Conservation (phyloP, 2,329 filamentous ascomycete genomes). For the Didymella exigua region DNA sequence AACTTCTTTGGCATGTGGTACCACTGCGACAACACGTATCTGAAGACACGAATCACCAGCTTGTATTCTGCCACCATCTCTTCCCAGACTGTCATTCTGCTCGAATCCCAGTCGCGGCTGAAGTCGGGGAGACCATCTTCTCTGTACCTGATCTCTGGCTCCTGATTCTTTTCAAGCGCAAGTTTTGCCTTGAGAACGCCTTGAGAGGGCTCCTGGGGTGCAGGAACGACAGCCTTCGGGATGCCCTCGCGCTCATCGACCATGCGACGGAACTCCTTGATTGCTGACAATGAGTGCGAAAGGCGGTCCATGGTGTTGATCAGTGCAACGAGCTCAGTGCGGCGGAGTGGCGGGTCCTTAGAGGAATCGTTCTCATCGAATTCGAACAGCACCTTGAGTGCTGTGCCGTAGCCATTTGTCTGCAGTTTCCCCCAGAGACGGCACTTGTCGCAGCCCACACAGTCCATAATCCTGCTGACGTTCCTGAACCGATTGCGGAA, state of each 20-base stretch:
- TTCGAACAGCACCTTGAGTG: constrained; percentile 94
- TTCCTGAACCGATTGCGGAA: constrained; percentile 98
- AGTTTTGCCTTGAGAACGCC: constrained; percentile 42
- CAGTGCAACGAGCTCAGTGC: constrained; percentile 91
- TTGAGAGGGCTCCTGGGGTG: constrained; percentile 29
- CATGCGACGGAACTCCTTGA: constrained; percentile 72
- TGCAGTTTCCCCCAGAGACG: constrained; percentile 97
- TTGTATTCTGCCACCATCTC: constrained; percentile 67
- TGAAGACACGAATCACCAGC: constrained; percentile 66
- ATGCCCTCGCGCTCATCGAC: constrained; percentile 49
- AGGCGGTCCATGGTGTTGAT: constrained; percentile 93
- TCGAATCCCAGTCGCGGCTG: constrained; percentile 47
- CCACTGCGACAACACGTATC: constrained; percentile 75
- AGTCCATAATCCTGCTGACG: constrained; percentile 96
- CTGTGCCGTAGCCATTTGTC: constrained; percentile 91
- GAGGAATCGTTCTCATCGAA: constrained; percentile 72
- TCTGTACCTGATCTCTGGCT: constrained; percentile 18
- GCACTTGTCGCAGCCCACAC: constrained; percentile 98
- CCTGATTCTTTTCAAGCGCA: constrained; percentile 28
- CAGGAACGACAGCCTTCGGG: constrained; percentile 26
- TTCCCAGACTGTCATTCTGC: constrained; percentile 59
- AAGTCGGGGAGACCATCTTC: constrained; percentile 53
- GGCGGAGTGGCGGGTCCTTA: constrained; percentile 73
- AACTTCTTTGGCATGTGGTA: constrained; percentile 67
- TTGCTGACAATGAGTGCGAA: constrained; percentile 76